Evolutionary conservation across 179 eudicot genomes (phyloP).

Genomic region (Camellia oleifera): DNA sequence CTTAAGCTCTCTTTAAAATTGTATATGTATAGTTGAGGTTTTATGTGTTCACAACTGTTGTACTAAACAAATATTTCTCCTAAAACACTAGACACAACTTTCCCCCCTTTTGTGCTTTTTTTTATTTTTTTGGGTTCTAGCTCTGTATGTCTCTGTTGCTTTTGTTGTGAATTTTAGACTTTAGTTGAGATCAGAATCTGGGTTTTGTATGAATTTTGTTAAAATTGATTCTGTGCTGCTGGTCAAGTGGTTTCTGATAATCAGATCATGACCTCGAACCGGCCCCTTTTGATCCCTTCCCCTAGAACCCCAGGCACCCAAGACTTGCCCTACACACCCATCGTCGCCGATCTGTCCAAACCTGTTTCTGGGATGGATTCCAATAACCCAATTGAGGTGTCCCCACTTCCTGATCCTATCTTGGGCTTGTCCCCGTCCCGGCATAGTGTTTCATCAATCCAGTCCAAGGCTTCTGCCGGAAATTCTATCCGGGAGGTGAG

Average conservation of each 20-base stretch:
- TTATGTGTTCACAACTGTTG: background rate
- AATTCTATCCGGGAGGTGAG: slow-evolving; percentile 57
- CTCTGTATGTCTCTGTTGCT: background rate
- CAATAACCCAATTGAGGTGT: slow-evolving; percentile 14
- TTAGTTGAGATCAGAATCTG: slow-evolving; percentile 25
- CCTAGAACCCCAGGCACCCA: slow-evolving; percentile 34
- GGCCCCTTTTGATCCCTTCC: slow-evolving; percentile 49
- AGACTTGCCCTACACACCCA: slow-evolving; percentile 34
- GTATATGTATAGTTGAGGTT: background rate
- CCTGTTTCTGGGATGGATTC: slow-evolving; percentile 48
- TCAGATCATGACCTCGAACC: slow-evolving; percentile 49
- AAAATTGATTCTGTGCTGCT: slow-evolving; percentile 25
- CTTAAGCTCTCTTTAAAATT: background rate
- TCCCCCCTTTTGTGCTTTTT: background rate
- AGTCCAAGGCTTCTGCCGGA: slow-evolving; percentile 35
- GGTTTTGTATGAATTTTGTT: slow-evolving; percentile 23
- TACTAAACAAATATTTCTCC: background rate
- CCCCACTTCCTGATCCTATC: slow-evolving; percentile 24
- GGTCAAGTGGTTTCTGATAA: slow-evolving; percentile 34
- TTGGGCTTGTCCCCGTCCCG: slow-evolving; percentile 48
- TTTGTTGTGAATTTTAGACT: background rate
- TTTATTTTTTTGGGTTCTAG: background rate
- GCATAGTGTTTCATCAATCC: slow-evolving; percentile 49
- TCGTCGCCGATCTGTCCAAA: slow-evolving; percentile 31
- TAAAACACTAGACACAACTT: background rate